Percentiles rank a stretch among this genome's conserved stretches.
Conservation (phyloP, 768 basidiomycete species). For the Omphalotus guepiniiformis region DNA sequence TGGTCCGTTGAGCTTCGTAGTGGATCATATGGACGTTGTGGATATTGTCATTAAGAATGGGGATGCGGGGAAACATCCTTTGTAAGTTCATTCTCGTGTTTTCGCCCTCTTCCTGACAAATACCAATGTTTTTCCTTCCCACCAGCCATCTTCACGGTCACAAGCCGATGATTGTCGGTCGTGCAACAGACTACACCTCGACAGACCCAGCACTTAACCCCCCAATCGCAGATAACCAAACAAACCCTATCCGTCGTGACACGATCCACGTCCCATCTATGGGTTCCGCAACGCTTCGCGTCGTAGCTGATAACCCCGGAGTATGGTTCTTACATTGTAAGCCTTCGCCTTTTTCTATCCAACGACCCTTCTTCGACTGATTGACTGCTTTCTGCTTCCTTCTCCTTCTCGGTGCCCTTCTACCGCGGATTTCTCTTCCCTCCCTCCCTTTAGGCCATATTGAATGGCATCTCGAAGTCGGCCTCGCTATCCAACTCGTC, state of each 20-base stretch:
- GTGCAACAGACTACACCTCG: slow-evolving; percentile 65
- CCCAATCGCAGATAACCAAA: slow-evolving; percentile 68
- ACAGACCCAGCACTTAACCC: slow-evolving; percentile 78
- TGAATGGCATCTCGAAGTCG: slow-evolving; percentile 82
- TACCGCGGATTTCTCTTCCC: not conserved
- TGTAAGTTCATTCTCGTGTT: slow-evolving; percentile 43
- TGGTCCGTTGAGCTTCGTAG: slow-evolving; percentile 71
- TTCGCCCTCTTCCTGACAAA: not conserved
- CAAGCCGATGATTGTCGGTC: slow-evolving; percentile 76
- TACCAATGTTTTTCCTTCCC: slow-evolving; percentile 3
- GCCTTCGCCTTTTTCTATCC: no score
- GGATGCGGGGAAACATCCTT: slow-evolving; percentile 78
- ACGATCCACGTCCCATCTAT: slow-evolving; percentile 73
- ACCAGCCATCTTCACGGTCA: slow-evolving; percentile 88
- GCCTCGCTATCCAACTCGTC: slow-evolving; percentile 82
- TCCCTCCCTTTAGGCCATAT: slow-evolving; percentile 57
- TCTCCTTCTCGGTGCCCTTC: slow-evolving; percentile 3
- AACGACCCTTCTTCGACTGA: no score
- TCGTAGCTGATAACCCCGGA: slow-evolving; percentile 91
- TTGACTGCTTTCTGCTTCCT: not conserved
- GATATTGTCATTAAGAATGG: slow-evolving; percentile 74
- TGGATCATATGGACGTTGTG: slow-evolving; percentile 71
- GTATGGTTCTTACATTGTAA: slow-evolving; percentile 82
- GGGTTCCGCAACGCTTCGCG: slow-evolving; percentile 66
- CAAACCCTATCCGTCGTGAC: slow-evolving; percentile 91